These are phyloP conservation scores for Tolypocladium pustulatum DNA, from an alignment of 2,329 filamentous ascomycete species.

Conservation along the genomic window DNA sequence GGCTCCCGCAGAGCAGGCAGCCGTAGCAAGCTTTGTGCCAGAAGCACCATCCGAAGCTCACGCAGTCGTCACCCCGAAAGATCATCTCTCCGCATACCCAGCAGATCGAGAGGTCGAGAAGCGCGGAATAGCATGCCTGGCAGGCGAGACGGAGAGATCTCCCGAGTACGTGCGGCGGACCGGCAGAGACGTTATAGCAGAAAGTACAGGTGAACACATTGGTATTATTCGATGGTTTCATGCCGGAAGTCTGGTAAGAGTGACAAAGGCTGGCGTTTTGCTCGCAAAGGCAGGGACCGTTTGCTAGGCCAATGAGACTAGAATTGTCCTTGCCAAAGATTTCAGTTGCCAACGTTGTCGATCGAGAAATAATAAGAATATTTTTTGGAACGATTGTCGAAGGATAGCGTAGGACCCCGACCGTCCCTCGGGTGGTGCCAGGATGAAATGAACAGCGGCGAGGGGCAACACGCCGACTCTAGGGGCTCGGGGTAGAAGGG, in stretches of 20 bases:
- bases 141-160: conserved; percentile 38
- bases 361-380: background rate
- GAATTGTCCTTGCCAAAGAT: background rate
- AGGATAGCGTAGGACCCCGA: background rate
- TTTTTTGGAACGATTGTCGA: background rate
- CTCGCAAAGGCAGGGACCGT: background rate
- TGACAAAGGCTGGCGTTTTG: background rate
- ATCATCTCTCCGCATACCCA: conserved; percentile 48
- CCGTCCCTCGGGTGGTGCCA: background rate
- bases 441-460: background rate
- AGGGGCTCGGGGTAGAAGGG: background rate
- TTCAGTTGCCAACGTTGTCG: background rate
- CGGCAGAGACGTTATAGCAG: conserved; percentile 34
- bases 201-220: conserved; percentile 42
- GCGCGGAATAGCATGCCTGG: conserved; percentile 30
- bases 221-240: background rate
- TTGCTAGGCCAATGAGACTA: background rate
- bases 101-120: conserved; percentile 44
- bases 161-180: conserved; percentile 30
- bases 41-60: conserved; percentile 51
- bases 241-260: background rate
- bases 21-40: conserved; percentile 48
- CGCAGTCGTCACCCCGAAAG: conserved; percentile 40
- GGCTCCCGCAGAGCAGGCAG: conserved; percentile 40
- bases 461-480: background rate